phyloP scores from a whole-genome alignment of 2,329 filamentous ascomycete genomes.

The Xylariomycetidae sp. region DNA sequence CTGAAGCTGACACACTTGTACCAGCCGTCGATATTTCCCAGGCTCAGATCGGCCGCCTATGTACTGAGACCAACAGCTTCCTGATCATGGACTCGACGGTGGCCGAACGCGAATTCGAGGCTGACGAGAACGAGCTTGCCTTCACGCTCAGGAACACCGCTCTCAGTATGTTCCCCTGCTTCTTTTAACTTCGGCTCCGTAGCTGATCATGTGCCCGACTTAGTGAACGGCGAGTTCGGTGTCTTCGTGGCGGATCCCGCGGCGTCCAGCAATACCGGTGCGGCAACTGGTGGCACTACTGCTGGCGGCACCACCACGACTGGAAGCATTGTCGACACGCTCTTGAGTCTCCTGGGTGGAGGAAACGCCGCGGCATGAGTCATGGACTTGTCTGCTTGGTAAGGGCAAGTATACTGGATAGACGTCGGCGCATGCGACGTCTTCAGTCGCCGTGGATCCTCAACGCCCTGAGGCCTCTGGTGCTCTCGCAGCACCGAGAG shows the following conservation, averaged over 20 bases:
- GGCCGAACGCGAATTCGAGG: constrained; percentile 36
- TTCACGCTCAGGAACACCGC: constrained; percentile 8
- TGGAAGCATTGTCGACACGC: background rate
- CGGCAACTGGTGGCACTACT: background rate
- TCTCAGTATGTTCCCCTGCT: constrained; percentile 2
- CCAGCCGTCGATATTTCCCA: constrained; percentile 30
- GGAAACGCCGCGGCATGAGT: no score
- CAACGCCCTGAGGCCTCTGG: no score
- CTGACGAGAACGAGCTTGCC: constrained; percentile 32
- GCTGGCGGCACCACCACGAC: background rate
- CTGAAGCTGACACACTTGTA: constrained; percentile 4
- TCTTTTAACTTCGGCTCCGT: background rate
- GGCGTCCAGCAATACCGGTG: background rate
- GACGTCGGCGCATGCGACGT: no score
- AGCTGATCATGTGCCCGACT: background rate
- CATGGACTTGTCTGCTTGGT: no score
- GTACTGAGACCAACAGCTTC: constrained; percentile 28
- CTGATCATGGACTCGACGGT: constrained; percentile 27
- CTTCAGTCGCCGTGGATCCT: no score
- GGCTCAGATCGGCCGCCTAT: constrained; percentile 30
- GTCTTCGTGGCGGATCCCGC: constrained; percentile 1
- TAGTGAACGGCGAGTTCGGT: constrained; percentile 16
- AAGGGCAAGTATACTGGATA: no score
- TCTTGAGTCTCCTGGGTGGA: background rate
- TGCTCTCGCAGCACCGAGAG: no score